phyloP scores from a whole-genome alignment of 495 filamentous ascomycete genomes.

The Recurvomyces mirabilis region DNA sequence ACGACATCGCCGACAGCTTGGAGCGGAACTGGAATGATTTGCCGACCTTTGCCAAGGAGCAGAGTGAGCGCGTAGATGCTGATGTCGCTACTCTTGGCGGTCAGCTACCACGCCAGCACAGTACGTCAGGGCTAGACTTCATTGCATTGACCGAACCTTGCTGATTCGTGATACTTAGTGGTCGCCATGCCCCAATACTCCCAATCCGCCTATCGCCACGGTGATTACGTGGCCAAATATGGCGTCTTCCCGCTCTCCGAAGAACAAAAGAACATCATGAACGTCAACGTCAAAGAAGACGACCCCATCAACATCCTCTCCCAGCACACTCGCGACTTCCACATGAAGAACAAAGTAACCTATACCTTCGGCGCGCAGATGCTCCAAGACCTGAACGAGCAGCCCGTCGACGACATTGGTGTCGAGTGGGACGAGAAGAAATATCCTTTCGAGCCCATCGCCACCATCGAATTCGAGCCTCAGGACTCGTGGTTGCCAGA shows the following conservation, averaged over 20 bases:
- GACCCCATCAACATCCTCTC: conserved; percentile 34
- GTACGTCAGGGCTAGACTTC: background rate
- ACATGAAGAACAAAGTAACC: conserved; percentile 34
- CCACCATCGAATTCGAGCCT: conserved; percentile 34
- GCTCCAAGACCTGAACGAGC: conserved; percentile 37
- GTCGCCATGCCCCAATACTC: conserved; percentile 38
- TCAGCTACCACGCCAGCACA: conserved; percentile 16
- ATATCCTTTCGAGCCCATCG: conserved; percentile 40
- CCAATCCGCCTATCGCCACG: conserved; percentile 40
- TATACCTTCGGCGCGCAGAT: conserved; percentile 39
- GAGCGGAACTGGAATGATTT: conserved; percentile 34
- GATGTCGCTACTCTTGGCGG: conserved; percentile 24
- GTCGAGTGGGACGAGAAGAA: conserved; percentile 39
- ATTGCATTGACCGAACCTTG: background rate
- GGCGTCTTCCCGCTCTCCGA: conserved; percentile 34
- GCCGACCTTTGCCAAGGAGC: conserved; percentile 32
- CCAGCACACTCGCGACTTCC: conserved; percentile 34
- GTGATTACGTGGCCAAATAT: conserved; percentile 40
- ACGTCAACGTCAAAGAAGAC: conserved; percentile 33
- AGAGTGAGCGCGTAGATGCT: conserved; percentile 34
- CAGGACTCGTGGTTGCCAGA: conserved; percentile 37
- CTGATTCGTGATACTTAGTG: conserved; percentile 30
- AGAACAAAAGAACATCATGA: conserved; percentile 33
- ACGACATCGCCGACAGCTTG: conserved; percentile 37
- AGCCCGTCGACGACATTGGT: conserved; percentile 40